These are phyloP conservation scores for Serendipita sp. DNA, from an alignment of 768 basidiomycete genomes.

Conservation along the genomic window DNA sequence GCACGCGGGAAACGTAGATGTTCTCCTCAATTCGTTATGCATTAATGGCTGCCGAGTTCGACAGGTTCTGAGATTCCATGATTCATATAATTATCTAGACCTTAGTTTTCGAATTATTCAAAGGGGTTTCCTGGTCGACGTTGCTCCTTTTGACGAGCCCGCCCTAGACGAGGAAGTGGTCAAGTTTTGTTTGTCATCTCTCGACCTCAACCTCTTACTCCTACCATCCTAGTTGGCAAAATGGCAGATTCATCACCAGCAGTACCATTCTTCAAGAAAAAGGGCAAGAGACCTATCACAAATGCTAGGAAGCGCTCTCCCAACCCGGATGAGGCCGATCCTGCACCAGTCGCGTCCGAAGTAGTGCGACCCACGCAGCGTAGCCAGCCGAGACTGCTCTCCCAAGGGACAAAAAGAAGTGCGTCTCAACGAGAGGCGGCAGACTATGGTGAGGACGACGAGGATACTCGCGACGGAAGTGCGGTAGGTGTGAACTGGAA, in stretches of 20 bases:
- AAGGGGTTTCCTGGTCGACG: background rate
- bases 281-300: constrained; percentile 55
- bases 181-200: constrained; percentile 2
- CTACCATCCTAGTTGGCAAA: background rate
- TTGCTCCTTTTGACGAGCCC: background rate
- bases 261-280: constrained; percentile 80
- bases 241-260: constrained; percentile 6
- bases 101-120: no score
- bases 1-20: no score
- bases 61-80: no score
- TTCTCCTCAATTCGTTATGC: no score
- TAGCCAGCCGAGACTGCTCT: constrained; percentile 49
- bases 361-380: constrained; percentile 70
- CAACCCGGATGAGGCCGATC: constrained; percentile 35
- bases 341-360: constrained; percentile 29
- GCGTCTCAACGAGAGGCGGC: constrained; percentile 32
- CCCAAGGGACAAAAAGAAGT: constrained; percentile 57
- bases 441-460: constrained; percentile 34
- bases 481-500: constrained; percentile 55
- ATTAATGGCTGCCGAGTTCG: no score
- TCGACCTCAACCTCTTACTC: background rate
- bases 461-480: constrained; percentile 28
- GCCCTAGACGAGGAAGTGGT: background rate
- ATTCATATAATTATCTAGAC: no score
- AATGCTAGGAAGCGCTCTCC: constrained; percentile 60